Evolutionary conservation across 345 rosid genomes (phyloP).

Genomic region (Lepidium didymum): DNA sequence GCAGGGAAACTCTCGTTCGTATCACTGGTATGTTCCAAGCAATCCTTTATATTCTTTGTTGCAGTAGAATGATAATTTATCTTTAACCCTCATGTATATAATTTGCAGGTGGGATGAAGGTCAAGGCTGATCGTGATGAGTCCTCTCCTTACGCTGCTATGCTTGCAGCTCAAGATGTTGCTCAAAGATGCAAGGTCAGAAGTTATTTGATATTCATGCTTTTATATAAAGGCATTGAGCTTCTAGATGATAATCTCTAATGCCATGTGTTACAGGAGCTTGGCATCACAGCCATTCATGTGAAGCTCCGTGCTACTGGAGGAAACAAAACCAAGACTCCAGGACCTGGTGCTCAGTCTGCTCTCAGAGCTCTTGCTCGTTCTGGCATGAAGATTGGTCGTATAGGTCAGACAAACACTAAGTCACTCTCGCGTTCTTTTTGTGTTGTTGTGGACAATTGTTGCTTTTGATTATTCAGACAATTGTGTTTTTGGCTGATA

Average conservation of each 20-base stretch:
- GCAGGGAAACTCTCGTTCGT: slow-evolving; percentile 82
- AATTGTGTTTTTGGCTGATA: background rate
- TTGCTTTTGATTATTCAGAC: background rate
- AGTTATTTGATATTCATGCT: background rate
- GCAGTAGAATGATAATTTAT: background rate
- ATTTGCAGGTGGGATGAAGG: slow-evolving; percentile 82
- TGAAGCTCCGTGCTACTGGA: slow-evolving; percentile 82
- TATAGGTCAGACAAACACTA: slow-evolving; percentile 37
- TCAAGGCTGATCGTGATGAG: slow-evolving; percentile 84
- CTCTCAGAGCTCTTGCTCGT: slow-evolving; percentile 83
- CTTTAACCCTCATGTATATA: background rate
- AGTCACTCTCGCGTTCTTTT: background rate
- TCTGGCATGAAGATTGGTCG: slow-evolving; percentile 91
- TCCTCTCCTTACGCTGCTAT: slow-evolving; percentile 91
- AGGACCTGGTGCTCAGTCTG: slow-evolving; percentile 92
- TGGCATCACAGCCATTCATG: slow-evolving; percentile 73
- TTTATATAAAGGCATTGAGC: background rate
- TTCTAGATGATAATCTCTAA: background rate
- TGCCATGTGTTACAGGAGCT: slow-evolving; percentile 43
- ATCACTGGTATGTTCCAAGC: slow-evolving; percentile 47
- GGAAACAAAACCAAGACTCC: slow-evolving; percentile 90
- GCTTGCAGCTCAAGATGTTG: slow-evolving; percentile 87
- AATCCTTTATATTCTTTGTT: background rate
- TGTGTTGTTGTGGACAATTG: background rate
- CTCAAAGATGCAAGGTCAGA: slow-evolving; percentile 70